Conservation (phyloP, 2,329 filamentous ascomycete species). For the Zopfia rhizophila region DNA sequence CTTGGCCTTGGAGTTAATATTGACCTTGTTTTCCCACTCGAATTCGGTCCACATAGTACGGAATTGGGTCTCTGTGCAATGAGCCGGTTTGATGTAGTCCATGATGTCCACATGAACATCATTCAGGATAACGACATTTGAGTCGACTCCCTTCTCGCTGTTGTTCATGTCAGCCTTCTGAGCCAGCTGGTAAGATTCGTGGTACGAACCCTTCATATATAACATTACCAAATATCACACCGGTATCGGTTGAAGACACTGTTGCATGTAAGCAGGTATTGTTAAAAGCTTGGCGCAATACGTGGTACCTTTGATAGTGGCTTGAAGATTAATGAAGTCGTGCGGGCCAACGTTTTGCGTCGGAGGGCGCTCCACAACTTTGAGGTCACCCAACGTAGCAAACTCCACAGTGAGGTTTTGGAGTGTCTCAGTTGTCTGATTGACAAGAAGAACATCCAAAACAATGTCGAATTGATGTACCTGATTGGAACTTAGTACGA, state of each 20-base stretch:
- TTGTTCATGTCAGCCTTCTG: conserved; percentile 72
- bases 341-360: conserved; percentile 95
- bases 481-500: conserved; percentile 28
- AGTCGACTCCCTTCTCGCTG: conserved; percentile 70
- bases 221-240: conserved; percentile 98
- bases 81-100: conserved; percentile 98
- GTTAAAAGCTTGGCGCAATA: background rate
- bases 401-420: conserved; percentile 98
- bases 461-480: conserved; percentile 98
- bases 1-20: conserved; percentile 98
- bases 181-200: background rate
- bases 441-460: conserved; percentile 93
- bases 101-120: conserved; percentile 99
- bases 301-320: conserved; percentile 91
- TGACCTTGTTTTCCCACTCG: conserved; percentile 99
- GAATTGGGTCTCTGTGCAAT: conserved; percentile 98
- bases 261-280: conserved; percentile 18
- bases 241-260: conserved; percentile 96
- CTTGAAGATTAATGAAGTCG: conserved; percentile 98
- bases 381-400: conserved; percentile 95
- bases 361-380: conserved; percentile 95
- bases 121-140: conserved; percentile 96
- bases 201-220: conserved; percentile 82
- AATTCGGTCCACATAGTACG: conserved; percentile 99
- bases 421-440: conserved; percentile 95